Evolutionary conservation across 2,329 filamentous ascomycete species (phyloP).

Genomic region (Pseudogymnoascus sp.): DNA sequence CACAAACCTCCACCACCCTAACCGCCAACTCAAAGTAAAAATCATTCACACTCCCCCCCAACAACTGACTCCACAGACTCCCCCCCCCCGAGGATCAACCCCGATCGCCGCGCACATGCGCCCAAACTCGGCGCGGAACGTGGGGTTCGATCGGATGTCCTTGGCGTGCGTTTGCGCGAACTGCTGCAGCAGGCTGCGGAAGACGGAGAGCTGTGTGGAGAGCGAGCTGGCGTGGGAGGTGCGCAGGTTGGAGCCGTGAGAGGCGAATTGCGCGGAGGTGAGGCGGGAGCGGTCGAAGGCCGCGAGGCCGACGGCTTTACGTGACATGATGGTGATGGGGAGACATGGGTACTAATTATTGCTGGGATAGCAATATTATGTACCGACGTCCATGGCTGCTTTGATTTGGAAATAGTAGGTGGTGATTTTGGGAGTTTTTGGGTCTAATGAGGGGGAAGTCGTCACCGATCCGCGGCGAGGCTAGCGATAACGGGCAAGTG

Average conservation of each 20-base stretch:
- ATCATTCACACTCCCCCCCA: conserved; percentile 88
- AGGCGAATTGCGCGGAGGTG: conserved; percentile 81
- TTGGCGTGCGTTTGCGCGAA: conserved; percentile 92
- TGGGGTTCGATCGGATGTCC: conserved; percentile 91
- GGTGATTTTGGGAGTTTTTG: background rate
- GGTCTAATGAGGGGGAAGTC: background rate
- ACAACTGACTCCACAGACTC: conserved; percentile 86
- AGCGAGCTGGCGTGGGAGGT: conserved; percentile 77
- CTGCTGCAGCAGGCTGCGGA: conserved; percentile 89
- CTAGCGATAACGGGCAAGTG: background rate
- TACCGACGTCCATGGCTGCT: background rate
- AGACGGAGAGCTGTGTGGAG: conserved; percentile 88
- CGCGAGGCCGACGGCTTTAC: conserved; percentile 81
- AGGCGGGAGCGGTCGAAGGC: conserved; percentile 82
- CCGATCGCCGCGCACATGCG: conserved; percentile 98
- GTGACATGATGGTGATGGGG: conserved; percentile 44
- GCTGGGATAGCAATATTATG: background rate
- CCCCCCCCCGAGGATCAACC: conserved; percentile 66
- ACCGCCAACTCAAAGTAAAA: conserved; percentile 98
- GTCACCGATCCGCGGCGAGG: background rate
- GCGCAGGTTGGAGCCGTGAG: conserved; percentile 81
- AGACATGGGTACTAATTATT: background rate
- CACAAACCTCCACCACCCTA: conserved; percentile 87
- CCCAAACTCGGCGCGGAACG: conserved; percentile 92
- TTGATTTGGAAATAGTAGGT: background rate